Evolutionary conservation across 345 rosid species (phyloP), one percentile per base, ranked within the genome.

Genomic region (Excoecaria agallocha): DNA sequence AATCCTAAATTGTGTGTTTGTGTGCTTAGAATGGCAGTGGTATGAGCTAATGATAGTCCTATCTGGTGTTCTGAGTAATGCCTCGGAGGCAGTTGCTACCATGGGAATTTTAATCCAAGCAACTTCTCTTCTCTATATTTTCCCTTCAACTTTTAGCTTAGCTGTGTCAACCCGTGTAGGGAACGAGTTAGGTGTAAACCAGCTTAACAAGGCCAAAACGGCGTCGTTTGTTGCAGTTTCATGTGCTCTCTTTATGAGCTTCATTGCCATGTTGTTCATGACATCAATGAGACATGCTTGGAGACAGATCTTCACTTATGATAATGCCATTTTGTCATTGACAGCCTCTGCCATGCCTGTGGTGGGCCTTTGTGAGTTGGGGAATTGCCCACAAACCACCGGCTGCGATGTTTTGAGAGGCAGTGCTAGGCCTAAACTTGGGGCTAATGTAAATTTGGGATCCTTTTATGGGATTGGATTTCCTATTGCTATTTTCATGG

Each of bases 21-120:
- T 88, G 17, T 86, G 90, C 77, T 67, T 88, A 38, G 92, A 88
- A 51, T 86, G 90, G 92, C 86, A 90, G 90, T 85, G 90, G 90
- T 88, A 88, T 15, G 90, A 88, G 73, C 79, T 85, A 19, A 88
- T 88, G 92, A 81, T 85, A 50, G 41, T 89, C 48, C 80, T 89
- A 5, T 81, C 87, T 0, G 92, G 90, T 2, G 66, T 83, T 56
- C 66, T 86, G 8, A 35, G 66, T 10, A 81, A 86, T 25, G 79
- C 86, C 60, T 41, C 83, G 0, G 87, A 85, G 51, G 85, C 89
- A 0, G 85, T 89, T 25, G 89, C 90, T 4, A 70, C 90, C 0
- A 87, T 84, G 89, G 92, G 90, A 38, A 78, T 85, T 50, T 65
- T 86, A 13, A 81, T 89, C 15, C 90, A 86, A 75, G 86, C 83